Evolutionary conservation across 768 basidiomycete genomes (phyloP), one percentile per base, ranked within the genome.

Genomic region (Russula brevipes): DNA sequence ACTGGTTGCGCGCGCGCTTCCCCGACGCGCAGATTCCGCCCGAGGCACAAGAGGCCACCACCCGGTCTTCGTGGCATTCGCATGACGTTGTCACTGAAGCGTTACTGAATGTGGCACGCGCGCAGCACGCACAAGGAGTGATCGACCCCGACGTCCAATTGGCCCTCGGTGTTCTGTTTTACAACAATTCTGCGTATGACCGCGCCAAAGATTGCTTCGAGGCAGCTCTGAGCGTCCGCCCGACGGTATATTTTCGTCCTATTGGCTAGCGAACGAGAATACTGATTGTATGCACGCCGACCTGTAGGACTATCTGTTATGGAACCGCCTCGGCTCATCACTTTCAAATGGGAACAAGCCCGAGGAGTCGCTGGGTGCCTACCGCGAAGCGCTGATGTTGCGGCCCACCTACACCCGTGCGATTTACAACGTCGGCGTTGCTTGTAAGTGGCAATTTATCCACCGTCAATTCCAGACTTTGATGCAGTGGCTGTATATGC

Each of bases 341-440:
- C 80, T 99, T 31, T 96, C 94, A 6, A 99, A 99, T 72, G 94
- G 92, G 0, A 91, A 84, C 67, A 89, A 91, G 65, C 94, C 97
- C 0, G 97, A 98, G 73, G 93, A 95, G 73, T 95, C 96, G 4
- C 76, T 94, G 9, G 89, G 88, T 16, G 90, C 88, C 14, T 97
- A 99, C 73, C 82, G 90, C 63, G 86, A 94, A 72, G 97, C 97
- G 0, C 80, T 99, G 31, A 87, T 85, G 70, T 77, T 98, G 52
- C 84, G 94, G 44, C 97, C 97, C 33, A 95, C 94, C 0, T 99
- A 97, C 73, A 98, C 97, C 1, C 86, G 97, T 11, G 97, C 95
- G 10, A 91, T 98, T 30, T 98, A 96, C 72, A 99, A 99, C 70
- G 91, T 99, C 41, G 97, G 95, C 49, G 97, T 99, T 33, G 94